Base-by-base conservation (phyloP, 352 stramenopile species). In the Phytophthora sp. region DNA sequence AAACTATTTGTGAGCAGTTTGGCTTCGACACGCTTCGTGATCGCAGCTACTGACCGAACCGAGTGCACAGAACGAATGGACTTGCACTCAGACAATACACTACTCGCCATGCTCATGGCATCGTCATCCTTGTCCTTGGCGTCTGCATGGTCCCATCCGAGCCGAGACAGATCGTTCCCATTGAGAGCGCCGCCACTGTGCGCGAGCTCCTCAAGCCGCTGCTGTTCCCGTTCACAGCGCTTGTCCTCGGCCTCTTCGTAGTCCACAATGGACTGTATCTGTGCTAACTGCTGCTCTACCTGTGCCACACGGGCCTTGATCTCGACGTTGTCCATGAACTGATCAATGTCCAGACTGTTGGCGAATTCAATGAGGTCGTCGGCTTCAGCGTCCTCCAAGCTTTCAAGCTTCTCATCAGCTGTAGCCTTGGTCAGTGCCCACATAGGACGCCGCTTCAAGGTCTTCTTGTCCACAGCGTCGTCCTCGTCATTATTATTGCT, bases 331-430 rank as follows among this genome's bases (percentile, higher is more conserved):
- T 96, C 82, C 74, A 97, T 94, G 78, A 98, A 98, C 78, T 96
- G 86, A 71, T 98, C 95, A 50, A 97, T 94, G 64, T 98, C 88
- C 8, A 98, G 74, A 41, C 93, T 90, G 57, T 97, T 92, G 26
- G 91, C 94, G 76, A 98, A 99, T 21, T 93, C 83, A 15, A 99
- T 86, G 29, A 99, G 78, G 30, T 98, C 86, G 54, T 97, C 89
- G 44, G 90, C 91, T 59, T 96, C 89, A 21, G 88, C 72, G 26
- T 95, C 80, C 64, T 97, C 80, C 31, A 92, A 63, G 9, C 52
- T 73, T 41, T 90, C 80, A 16, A 79, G 75, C 68, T 96, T 96
- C 50, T 88, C 77, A 30, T 97, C 80, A 16, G 86, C 84, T 1
- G 70, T 86, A 29, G 85, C 79, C 73, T 98, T 95, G 13, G 91